Evolutionary conservation across 2,329 filamentous ascomycete genomes (phyloP), one percentile per base, ranked within the genome.

Genomic region (Colletotrichum sp.): DNA sequence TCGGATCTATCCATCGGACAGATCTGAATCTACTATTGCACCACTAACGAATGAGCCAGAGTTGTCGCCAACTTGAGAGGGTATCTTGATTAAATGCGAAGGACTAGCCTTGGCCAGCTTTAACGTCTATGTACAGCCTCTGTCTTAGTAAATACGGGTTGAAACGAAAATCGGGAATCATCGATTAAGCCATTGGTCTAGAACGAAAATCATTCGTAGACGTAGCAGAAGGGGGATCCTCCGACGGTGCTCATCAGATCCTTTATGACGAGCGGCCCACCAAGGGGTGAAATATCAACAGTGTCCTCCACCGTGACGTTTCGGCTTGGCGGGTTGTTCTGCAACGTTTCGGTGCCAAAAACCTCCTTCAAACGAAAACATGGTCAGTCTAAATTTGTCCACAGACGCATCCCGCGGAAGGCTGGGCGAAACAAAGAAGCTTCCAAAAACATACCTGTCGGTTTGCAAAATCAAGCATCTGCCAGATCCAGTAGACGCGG

Each of bases 401-500:
- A 63, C 9, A 28, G 7, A 34, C 36, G 30, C 34, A 38, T 58
- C 26, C 21, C 30, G 28, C n/a, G 26, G 58, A 32, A 21, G 18
- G 13, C 26, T 21, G 7, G 26, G 38, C 26, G 16, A 12, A 26
- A 13, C 14, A 13, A 24, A 38, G 58, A 30, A 14, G 13, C 5
- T 3, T 10, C 7, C 6, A 18, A 26, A 5, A 18, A 58, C 55
- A 43, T 18, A 75, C 83, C 83, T 81, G 82, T 78, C 84, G 73
- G 61, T 83, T 81, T 63, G 80, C 79, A 80, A 81, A 84, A 76
- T 88, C 83, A 34, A 86, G 82, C 71, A 86, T 58, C 80, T 88
- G 87, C 86, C 87, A 89, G 77, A 88, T 85, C 79, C 85, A 87
- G 80, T 86, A 87, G 69, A 86, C 81, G 18, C 87, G 82, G 74